Base-by-base conservation (phyloP, 768 basidiomycete species). In the Russula earlei region DNA sequence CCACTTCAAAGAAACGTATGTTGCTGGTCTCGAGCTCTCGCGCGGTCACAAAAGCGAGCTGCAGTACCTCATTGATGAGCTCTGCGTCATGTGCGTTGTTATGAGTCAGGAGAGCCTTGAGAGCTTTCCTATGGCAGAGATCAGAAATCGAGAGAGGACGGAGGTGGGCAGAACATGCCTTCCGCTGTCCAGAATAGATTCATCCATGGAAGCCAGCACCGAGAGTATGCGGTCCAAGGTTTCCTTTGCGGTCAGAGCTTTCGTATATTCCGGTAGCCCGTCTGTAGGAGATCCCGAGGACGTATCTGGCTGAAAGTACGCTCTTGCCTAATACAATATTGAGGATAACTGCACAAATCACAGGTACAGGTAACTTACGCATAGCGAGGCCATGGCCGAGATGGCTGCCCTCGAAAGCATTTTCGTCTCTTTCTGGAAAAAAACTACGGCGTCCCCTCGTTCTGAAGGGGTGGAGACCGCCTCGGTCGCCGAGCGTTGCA, bases 311-410 rank as follows among this genome's bases (percentile, higher is more conserved):
- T 82, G 80, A 60, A 82, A 87, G 64, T 87, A 86, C 2, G 88
- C 87, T 55, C 83, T 91, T 73, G 81, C 80, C 91, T 95, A 65
- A 19, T 54, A 40, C 11, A 3, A 19, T 31, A 36, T 33, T 46
- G 20, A 31, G 61, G 27, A 63, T 46, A 54, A 24, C 22, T 43
- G 45, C 25, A 47, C 31, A 3, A n/a, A 40, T 37, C 33, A 36
- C 12, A 34, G 20, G 36, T 22, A 36, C 46, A 27, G 15, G 19
- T 5, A 38, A 83, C 92, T 72, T 64, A 95, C 92, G 66, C 87
- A 88, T 57, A 95, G 77, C 9, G 90, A 81, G n/a, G 89, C 82
- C 71, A 95, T 72, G 3, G 93, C 89, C 37, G 90, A 85, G n/a
- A 86, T 78, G 17, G 92, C 85, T 15, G 92, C 90, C 63, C 83